These are phyloP conservation scores for Cutaneotrichosporon cutaneum DNA, from an alignment of 1,284 basidiomycete species.

Conservation along the genomic window DNA sequence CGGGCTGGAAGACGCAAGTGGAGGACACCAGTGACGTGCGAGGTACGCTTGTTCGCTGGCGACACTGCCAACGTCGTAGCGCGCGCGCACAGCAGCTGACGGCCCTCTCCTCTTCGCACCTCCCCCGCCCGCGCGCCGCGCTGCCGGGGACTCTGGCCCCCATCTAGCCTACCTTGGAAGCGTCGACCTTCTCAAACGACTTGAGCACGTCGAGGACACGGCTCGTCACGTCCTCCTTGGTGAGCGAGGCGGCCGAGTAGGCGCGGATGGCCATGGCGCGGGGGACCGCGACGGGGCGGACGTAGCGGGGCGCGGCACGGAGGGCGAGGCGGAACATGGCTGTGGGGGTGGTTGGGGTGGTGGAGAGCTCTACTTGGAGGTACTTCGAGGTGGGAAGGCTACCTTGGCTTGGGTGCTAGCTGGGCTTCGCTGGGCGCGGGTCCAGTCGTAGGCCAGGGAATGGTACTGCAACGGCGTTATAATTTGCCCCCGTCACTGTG, in stretches of 20 bases:
- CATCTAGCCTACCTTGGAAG: constrained; percentile 64
- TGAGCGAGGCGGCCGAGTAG: constrained; percentile 76
- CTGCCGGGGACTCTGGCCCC: neutral
- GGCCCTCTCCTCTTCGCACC: neutral
- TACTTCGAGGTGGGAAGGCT: neutral
- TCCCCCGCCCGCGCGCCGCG: neutral
- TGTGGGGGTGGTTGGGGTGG: constrained; percentile 10
- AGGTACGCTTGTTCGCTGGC: neutral
- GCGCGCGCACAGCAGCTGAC: neutral
- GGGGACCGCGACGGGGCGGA: constrained; percentile 12
- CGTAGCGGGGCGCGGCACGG: constrained; percentile 25
- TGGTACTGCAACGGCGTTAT: constrained; percentile 8
- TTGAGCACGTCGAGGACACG: constrained; percentile 87
- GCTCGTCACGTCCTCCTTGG: constrained; percentile 71
- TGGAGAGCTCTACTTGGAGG: neutral
- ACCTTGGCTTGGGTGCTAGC: too few relatives aligned
- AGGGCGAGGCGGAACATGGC: constrained; percentile 44
- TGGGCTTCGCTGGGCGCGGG: neutral
- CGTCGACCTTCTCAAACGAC: constrained; percentile 92
- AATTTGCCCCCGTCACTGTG: constrained; percentile 8
- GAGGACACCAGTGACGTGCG: constrained; percentile 2
- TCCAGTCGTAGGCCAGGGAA: neutral
- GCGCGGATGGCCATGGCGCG: constrained; percentile 37
- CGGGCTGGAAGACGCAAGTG: neutral
- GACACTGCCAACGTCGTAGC: neutral